Conservation (phyloP, 2,329 filamentous ascomycete species). For the Hortaea werneckii region DNA sequence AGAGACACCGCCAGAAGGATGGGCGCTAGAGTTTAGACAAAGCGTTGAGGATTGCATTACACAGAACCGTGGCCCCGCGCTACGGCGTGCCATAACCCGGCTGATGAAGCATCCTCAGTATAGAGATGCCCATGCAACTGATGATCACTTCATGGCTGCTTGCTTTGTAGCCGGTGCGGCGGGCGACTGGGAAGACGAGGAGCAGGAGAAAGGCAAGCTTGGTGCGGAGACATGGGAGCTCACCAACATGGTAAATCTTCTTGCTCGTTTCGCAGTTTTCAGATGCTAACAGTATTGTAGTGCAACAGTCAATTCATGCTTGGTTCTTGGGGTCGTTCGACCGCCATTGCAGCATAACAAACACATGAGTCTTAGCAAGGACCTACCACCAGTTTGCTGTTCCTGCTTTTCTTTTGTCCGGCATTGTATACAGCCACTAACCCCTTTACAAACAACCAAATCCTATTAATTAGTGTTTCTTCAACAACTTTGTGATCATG, state of each 20-base stretch:
- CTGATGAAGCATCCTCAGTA: conserved; percentile 60
- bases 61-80: conserved; percentile 42
- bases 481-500: too few relatives aligned
- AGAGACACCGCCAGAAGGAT: conserved; percentile 47
- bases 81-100: conserved; percentile 47
- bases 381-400: not conserved
- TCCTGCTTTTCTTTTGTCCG: too few relatives aligned
- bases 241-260: conserved; percentile 43
- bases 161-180: conserved; percentile 52
- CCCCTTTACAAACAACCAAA: too few relatives aligned
- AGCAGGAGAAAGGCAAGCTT: conserved; percentile 29
- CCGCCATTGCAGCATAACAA: not conserved
- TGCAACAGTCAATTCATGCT: conserved; percentile 8
- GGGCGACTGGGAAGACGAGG: conserved; percentile 33
- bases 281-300: not conserved
- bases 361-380: not conserved
- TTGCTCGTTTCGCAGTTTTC: not conserved
- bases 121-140: conserved; percentile 57
- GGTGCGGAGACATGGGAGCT: conserved; percentile 57
- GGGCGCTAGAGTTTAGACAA: conserved; percentile 57
- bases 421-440: too few relatives aligned
- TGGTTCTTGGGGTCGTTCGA: conserved; percentile 1
- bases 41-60: conserved; percentile 51
- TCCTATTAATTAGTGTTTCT: too few relatives aligned
- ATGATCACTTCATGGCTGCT: conserved; percentile 60